Base-by-base conservation (phyloP, 2,329 filamentous ascomycete genomes). In the Bertia moriformis region DNA sequence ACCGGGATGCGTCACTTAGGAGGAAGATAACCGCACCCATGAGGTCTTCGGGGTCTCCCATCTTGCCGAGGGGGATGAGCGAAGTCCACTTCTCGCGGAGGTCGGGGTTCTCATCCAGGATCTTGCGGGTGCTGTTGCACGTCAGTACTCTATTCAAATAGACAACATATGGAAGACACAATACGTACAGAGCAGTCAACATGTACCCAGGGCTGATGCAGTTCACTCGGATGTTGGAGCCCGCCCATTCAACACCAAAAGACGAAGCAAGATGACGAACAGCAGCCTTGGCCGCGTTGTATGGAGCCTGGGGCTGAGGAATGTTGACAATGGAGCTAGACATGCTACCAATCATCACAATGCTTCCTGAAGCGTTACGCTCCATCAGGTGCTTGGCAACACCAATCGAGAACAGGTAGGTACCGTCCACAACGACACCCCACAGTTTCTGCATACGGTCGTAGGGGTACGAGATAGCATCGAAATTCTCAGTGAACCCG, bases 291-390 rank as follows among this genome's bases (percentile, higher is more conserved):
- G 87, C 78, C 4, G 83, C 84, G 55, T 95, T 95, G 64, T 95
- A 95, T 0, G 88, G 87, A 36, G 75, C 85, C 57, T 96, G 89
- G 1, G 86, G 87, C 59, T 96, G 89, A 14, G 89, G 89, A 5
- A 95, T 83, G 53, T 96, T 96, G 59, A 96, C 89, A 51, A 96
- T 88, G 40, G 80, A 64, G 35, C 88, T 89, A 39, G 82, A 88
- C 88, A 96, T 96, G 70, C 83, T 91, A 19, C 88, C 89, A 51
- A 94, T 91, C 65, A 94, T 83, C 50, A 95, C 85, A 57, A 96
- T 88, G 63, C 82, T 91, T 33, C 88, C 89, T 1, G 73, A 66
- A 4, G 71, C 66, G 55, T 88, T 78, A 51, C 84, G 76, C 54
- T 79, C 78, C 76, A 94, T 91, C 45, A 95, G 65, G 54, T 95